A percentile compares a stretch with the other conserved stretches of the same genome.
Evolutionary conservation across 2,329 filamentous ascomycete genomes (phyloP).

Genomic region (Alternaria gaisen): DNA sequence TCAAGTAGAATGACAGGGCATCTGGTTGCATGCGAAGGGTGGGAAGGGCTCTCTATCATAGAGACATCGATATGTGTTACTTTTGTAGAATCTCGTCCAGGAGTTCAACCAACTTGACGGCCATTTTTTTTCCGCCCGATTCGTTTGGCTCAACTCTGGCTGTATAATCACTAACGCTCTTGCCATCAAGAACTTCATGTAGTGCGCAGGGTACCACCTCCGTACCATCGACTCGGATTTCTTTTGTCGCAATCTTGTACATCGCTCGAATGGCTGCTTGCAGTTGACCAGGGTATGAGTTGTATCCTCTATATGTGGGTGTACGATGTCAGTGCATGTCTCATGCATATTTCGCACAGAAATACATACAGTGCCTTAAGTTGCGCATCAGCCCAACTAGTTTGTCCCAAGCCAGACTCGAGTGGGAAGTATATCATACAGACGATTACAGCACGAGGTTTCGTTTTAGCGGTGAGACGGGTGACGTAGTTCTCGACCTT

Average conservation of each 20-base stretch:
- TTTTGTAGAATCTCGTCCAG: constrained; percentile 15
- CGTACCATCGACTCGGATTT: constrained; percentile 41
- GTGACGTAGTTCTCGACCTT: constrained; percentile 41
- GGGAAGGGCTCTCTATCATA: background rate
- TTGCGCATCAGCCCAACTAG: constrained; percentile 46
- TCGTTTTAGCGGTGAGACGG: constrained; percentile 36
- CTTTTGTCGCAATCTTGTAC: constrained; percentile 40
- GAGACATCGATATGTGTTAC: background rate
- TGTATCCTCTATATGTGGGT: constrained; percentile 32
- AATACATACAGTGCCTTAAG: constrained; percentile 30
- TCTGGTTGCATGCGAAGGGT: background rate
- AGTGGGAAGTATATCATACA: constrained; percentile 53
- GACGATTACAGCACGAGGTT: constrained; percentile 46
- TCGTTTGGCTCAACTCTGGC: constrained; percentile 49
- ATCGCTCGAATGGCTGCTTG: constrained; percentile 47
- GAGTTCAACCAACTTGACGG: constrained; percentile 33
- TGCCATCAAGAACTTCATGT: constrained; percentile 46
- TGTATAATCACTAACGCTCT: constrained; percentile 39
- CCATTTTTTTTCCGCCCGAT: constrained; percentile 48
- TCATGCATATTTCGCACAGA: too few species aligned
- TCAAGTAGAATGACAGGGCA: background rate
- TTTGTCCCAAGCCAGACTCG: constrained; percentile 37
- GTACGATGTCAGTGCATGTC: too few species aligned
- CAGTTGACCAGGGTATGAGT: constrained; percentile 38
- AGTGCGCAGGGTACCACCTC: constrained; percentile 44